A percentile compares a stretch with the other conserved stretches of the same genome.
These are phyloP conservation scores for Solanum medicagineum DNA, from an alignment of 257 asterid genomes.

Conservation along the genomic window DNA sequence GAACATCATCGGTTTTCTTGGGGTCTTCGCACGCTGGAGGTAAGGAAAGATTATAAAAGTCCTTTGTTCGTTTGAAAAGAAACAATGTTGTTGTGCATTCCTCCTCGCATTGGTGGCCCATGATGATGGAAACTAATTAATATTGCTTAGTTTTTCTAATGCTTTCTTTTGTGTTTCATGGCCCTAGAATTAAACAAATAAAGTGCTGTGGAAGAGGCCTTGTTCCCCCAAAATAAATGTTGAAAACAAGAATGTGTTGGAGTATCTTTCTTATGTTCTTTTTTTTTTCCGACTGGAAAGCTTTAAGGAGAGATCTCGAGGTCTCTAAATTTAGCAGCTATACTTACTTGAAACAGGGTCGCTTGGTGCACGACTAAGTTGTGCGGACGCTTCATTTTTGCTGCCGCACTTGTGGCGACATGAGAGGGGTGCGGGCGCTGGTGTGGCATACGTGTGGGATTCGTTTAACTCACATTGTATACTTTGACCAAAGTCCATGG, in stretches of 20 bases:
- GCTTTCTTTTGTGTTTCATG: not conserved
- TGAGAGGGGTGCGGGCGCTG: no score
- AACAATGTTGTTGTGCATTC: not conserved
- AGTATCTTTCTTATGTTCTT: not conserved
- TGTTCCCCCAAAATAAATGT: not conserved
- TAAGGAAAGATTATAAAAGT: slow-evolving; percentile 5
- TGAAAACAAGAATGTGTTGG: not conserved
- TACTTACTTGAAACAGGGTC: not conserved
- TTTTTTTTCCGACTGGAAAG: not conserved
- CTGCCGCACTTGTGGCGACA: no score
- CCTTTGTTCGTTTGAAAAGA: not conserved
- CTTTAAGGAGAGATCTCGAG: not conserved
- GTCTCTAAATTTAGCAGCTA: not conserved
- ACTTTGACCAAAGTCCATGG: no score
- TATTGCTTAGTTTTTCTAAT: not conserved
- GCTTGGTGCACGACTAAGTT: not conserved
- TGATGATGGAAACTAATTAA: not conserved
- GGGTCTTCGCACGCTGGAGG: slow-evolving; percentile 70
- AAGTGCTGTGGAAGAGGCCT: not conserved
- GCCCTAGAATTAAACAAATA: not conserved
- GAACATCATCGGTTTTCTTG: slow-evolving; percentile 71
- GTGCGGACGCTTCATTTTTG: no score
- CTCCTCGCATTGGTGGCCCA: not conserved
- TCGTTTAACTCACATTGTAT: no score
- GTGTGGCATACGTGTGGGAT: no score